These are phyloP conservation scores for Didymosphaeria variabile DNA, from an alignment of 2,329 filamentous ascomycete genomes.

Conservation along the genomic window DNA sequence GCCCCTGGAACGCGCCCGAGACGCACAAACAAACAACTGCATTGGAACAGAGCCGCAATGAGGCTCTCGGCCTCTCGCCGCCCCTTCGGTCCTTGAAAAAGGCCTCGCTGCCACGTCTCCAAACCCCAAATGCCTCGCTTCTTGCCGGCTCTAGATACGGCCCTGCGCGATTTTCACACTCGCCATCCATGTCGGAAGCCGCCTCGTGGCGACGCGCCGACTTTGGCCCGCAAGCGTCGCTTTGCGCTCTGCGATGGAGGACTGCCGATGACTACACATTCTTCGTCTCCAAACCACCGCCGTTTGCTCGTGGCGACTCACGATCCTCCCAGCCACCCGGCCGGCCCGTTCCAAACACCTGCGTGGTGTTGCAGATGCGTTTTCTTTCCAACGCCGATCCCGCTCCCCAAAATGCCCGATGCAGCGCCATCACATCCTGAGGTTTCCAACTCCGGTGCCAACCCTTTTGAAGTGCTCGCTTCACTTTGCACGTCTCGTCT, in stretches of 20 bases:
- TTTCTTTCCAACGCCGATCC: conserved; percentile 7
- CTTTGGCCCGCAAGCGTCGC: conserved; percentile 12
- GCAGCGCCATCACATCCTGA: background rate
- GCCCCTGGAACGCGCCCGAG: background rate
- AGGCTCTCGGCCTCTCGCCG: background rate
- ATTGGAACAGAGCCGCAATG: conserved; percentile 5
- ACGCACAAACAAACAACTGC: background rate
- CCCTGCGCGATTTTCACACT: conserved; percentile 11
- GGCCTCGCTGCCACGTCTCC: conserved; percentile 8
- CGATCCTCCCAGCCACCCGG: conserved; percentile 10
- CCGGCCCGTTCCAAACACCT: background rate
- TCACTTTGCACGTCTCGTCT: conserved; percentile 4
- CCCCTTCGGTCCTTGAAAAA: background rate
- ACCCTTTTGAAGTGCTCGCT: background rate
- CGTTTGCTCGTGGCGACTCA: background rate
- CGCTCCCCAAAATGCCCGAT: conserved; percentile 2
- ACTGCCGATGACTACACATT: conserved; percentile 4
- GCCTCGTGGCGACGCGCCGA: conserved; percentile 10
- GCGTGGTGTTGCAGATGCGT: conserved; percentile 4
- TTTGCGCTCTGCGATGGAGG: background rate
- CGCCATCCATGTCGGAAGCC: conserved; percentile 1
- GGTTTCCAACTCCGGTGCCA: conserved; percentile 11
- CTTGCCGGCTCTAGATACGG: background rate
- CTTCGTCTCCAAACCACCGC: conserved; percentile 7
- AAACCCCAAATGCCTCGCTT: background rate